Evolutionary conservation across 139 green algal species (phyloP), one percentile per base, ranked within the genome.

Genomic region (Chlorella ohadii): DNA sequence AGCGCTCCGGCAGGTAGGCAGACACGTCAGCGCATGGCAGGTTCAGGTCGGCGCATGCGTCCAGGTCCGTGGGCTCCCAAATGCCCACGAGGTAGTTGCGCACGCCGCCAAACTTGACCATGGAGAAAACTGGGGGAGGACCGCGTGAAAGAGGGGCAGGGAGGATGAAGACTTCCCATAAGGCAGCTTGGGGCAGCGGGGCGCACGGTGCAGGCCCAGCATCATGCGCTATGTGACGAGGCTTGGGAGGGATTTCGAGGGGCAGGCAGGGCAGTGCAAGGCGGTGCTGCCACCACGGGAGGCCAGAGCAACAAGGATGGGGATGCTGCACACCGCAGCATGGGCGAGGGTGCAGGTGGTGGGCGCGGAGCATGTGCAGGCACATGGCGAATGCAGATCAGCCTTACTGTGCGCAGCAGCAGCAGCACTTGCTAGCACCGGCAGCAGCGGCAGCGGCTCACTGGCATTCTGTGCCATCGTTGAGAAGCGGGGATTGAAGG

Each of bases 391-490:
- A n/a, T n/a, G n/a, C n/a, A n/a, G n/a, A n/a, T n/a, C 22, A 17
- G 6, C 44, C 44, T 51, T 51, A 9, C 44, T 16, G 44, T 6
- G 7, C 9, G 44, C 44, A 16, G 7, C 25, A 16, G 63, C 63
- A 68, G 63, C 25, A 68, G 12, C 28, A 28, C 22, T 17, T 36
- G 64, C 64, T n/a, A 71, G 64, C 28, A 38, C 6, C 22, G 2
- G 63, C 59, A 66, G 22, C 20, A 28, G 59, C 59, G 1, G 25
- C 20, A 39, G 36, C 70, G 38, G 38, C 73, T 79, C 73, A 79
- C 73, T 67, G 51, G 51, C 55, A 31, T 79, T 79, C 51, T 79
- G 73, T 38, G 73, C 73, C 51, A 79, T 67, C 51, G 51, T 19
- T 4, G 73, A 55, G 6, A 23, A 79, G 0, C 34, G 33, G n/a